Percentiles rank a stretch among this genome's conserved stretches.
phyloP scores from a whole-genome alignment of 2,329 filamentous ascomycete genomes.

The Emergomyces orientalis region DNA sequence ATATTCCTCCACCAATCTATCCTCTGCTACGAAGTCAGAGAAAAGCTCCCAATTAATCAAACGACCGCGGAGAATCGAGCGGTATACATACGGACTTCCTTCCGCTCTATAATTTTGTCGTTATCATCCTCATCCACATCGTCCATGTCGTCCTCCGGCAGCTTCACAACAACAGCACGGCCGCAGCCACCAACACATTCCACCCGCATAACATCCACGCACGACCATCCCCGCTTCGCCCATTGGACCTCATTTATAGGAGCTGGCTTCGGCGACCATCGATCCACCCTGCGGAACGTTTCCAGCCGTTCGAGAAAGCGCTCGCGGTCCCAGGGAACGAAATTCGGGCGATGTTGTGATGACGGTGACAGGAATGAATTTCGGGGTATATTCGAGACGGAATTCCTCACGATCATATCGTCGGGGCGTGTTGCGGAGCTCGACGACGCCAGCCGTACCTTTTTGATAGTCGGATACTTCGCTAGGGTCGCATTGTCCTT shows the following conservation, averaged over 20 bases:
- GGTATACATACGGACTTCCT: constrained; percentile 34
- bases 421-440: constrained; percentile 9
- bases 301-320: constrained; percentile 72
- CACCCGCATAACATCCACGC: constrained; percentile 72
- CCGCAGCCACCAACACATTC: constrained; percentile 72
- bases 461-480: constrained; percentile 15
- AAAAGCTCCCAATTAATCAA: not conserved
- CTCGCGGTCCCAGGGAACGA: constrained; percentile 75
- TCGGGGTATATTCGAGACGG: constrained; percentile 18
- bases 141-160: constrained; percentile 52
- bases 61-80: not conserved
- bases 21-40: constrained; percentile 29
- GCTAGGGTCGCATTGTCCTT: not conserved
- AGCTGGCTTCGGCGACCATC: constrained; percentile 89
- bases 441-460: constrained; percentile 11
- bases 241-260: constrained; percentile 81
- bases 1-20: constrained; percentile 68
- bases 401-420: constrained; percentile 5
- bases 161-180: constrained; percentile 71
- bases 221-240: constrained; percentile 89
- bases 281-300: constrained; percentile 82
- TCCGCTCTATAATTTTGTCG: constrained; percentile 34
- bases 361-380: constrained; percentile 27
- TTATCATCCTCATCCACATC: constrained; percentile 38
- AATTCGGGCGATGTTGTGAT: constrained; percentile 50